Evolutionary conservation across 768 basidiomycete species (phyloP).

Genomic region (Suillus tomentosus): DNA sequence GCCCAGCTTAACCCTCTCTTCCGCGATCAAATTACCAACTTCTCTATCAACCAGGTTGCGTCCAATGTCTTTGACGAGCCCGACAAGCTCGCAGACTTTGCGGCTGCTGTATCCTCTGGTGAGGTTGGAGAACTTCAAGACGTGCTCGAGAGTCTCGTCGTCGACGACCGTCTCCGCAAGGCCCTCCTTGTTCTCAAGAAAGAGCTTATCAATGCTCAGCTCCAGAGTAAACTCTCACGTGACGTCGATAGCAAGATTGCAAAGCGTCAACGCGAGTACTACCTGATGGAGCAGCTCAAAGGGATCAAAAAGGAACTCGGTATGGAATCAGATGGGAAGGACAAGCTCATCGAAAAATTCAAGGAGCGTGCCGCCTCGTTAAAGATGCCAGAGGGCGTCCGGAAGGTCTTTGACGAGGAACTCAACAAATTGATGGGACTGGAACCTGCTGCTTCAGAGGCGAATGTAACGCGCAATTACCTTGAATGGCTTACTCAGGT

Average conservation of each 20-base stretch:
- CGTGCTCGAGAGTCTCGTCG: slow-evolving; percentile 82
- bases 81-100: slow-evolving; percentile 95
- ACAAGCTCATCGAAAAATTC: slow-evolving; percentile 91
- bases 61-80: slow-evolving; percentile 97
- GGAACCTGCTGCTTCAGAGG: slow-evolving; percentile 90
- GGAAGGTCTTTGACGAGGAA: slow-evolving; percentile 97
- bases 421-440: slow-evolving; percentile 85
- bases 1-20: slow-evolving; percentile 96
- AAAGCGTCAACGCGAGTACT: slow-evolving; percentile 92
- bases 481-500: slow-evolving; percentile 91
- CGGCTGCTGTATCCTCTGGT: slow-evolving; percentile 93
- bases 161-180: slow-evolving; percentile 89
- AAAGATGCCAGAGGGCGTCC: slow-evolving; percentile 87
- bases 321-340: slow-evolving; percentile 94
- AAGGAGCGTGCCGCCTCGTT: slow-evolving; percentile 77
- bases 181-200: slow-evolving; percentile 94
- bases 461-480: slow-evolving; percentile 93
- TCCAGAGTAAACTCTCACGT: slow-evolving; percentile 88
- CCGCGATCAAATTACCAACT: slow-evolving; percentile 97
- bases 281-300: slow-evolving; percentile 95
- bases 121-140: slow-evolving; percentile 91
- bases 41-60: slow-evolving; percentile 90
- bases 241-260: slow-evolving; percentile 96
- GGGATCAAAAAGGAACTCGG: slow-evolving; percentile 96
- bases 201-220: slow-evolving; percentile 94